Evolutionary conservation across 2,329 filamentous ascomycete species (phyloP).

Genomic region (Cephalotrichum gorgonifer): DNA sequence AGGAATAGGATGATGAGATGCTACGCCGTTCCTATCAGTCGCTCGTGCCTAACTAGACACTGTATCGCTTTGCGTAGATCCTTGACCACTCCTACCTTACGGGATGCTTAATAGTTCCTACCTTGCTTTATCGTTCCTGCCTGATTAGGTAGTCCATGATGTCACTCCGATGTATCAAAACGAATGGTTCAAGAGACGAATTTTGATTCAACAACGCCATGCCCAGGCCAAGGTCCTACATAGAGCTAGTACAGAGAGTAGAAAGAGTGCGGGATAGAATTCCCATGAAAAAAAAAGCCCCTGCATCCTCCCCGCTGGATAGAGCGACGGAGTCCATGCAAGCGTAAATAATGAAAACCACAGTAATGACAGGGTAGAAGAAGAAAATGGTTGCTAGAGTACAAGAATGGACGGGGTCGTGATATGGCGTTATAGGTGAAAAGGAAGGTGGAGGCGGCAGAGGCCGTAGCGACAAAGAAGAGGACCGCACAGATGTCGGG

Average conservation of each 20-base stretch:
- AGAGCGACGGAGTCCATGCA: neutral
- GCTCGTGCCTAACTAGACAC: too few species aligned
- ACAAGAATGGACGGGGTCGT: neutral
- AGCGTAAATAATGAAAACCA: neutral
- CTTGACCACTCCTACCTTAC: too few species aligned
- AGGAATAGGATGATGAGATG: too few species aligned
- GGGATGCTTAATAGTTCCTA: too few species aligned
- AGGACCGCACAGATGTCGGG: neutral
- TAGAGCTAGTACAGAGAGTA: neutral
- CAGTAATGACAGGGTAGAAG: neutral
- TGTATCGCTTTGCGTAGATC: too few species aligned
- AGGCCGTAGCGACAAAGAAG: neutral
- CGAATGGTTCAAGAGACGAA: too few species aligned
- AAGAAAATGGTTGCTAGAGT: neutral
- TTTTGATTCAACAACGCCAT: neutral
- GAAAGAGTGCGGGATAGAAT: neutral
- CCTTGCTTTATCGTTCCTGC: too few species aligned
- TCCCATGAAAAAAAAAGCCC: neutral
- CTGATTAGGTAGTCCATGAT: too few species aligned
- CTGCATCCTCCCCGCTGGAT: neutral
- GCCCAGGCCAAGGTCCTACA: neutral
- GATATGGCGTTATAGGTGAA: neutral
- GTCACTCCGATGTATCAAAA: neutral
- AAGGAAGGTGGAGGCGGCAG: neutral
- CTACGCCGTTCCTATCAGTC: too few species aligned